Evolutionary conservation across 2,329 filamentous ascomycete species (phyloP), one percentile per base, ranked within the genome.

Genomic region (Fonsecaea pedrosoi): DNA sequence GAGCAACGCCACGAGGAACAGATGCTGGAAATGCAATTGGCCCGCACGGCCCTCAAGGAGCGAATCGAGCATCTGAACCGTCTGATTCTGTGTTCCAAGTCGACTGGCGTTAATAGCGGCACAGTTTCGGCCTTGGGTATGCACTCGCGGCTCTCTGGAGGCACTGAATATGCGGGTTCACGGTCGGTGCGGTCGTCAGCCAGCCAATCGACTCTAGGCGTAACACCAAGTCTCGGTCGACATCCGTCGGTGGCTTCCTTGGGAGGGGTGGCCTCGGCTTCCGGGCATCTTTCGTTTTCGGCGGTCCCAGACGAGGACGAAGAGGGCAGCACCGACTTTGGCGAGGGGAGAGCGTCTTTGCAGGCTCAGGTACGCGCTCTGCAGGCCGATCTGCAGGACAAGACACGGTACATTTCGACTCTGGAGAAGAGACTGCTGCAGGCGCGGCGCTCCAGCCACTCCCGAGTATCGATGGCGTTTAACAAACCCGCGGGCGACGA

Each of bases 21-120:
- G 78, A 94, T 99, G 86, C 84, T 99, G 62, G 95, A 99, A 79
- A 98, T 99, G 92, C 95, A 99, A 77, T 86, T 99, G 55, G 95
- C 95, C 37, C 89, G 95, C 50, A 99, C 95, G 0, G 95, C 95
- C 0, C 82, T 99, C 62, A 99, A 98, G 78, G 95, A 99, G 82
- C 90, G 95, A 35, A 99, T 99, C 73, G 94, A 97, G 77, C 95
- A 99, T 78, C 84, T 99, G 55, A 99, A 98, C 79, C 89, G 94
- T 56, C 83, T 99, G 58, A 98, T 99, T 70, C 82, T 99, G 67
- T 96, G 92, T 77, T 98, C 94, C 15, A 97, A 97, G 77, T 98
- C 94, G 4, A 91, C 92, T 5, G 95, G 95, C 4, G 95, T 99
- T 63, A 99, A 99, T 78, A 90, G 89, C 71, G 89, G 90, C 25